A percentile compares a stretch with the other conserved stretches of the same genome.
Evolutionary conservation across 1,139 yeast genomes (phyloP).

Genomic region (Taphrina confusa): DNA sequence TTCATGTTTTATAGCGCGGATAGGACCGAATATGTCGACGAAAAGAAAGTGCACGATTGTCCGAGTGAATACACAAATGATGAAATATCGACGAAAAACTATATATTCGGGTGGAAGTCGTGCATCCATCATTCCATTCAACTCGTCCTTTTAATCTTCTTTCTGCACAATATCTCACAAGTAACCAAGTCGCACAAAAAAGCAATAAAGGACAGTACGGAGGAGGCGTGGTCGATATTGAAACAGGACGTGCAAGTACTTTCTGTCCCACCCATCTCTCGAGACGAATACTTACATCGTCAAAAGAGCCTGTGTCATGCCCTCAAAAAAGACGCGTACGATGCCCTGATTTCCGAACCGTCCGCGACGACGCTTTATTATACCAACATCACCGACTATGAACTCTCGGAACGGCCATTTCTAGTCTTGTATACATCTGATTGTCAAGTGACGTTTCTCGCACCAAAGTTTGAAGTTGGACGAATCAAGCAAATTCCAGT

Average conservation of each 20-base stretch:
- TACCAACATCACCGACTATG: conserved; percentile 25
- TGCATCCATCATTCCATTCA: too few species aligned
- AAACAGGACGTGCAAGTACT: not conserved
- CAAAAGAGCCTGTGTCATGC: conserved; percentile 15
- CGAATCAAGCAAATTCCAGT: conserved; percentile 12
- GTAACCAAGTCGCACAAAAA: too few species aligned
- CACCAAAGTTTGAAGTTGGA: conserved; percentile 32
- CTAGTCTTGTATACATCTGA: conserved; percentile 1
- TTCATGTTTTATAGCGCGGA: too few species aligned
- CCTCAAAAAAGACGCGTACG: conserved; percentile 6
- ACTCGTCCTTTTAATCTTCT: too few species aligned
- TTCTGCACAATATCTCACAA: too few species aligned
- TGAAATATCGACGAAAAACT: too few species aligned
- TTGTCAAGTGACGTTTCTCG: conserved; percentile 14
- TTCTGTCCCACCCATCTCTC: conserved; percentile 20
- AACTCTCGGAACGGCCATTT: conserved; percentile 34
- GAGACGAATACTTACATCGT: conserved; percentile 14
- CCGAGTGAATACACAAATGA: too few species aligned
- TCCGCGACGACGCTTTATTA: conserved; percentile 28
- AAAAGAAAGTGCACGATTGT: too few species aligned
- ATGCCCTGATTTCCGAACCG: conserved; percentile 33
- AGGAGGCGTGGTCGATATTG: not conserved
- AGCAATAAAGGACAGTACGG: too few species aligned
- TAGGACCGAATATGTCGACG: too few species aligned
- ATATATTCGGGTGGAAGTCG: too few species aligned